Evolutionary conservation across 495 filamentous ascomycete genomes (phyloP), one percentile per base, ranked within the genome.

Genomic region (Talaromyces trachyspermus): DNA sequence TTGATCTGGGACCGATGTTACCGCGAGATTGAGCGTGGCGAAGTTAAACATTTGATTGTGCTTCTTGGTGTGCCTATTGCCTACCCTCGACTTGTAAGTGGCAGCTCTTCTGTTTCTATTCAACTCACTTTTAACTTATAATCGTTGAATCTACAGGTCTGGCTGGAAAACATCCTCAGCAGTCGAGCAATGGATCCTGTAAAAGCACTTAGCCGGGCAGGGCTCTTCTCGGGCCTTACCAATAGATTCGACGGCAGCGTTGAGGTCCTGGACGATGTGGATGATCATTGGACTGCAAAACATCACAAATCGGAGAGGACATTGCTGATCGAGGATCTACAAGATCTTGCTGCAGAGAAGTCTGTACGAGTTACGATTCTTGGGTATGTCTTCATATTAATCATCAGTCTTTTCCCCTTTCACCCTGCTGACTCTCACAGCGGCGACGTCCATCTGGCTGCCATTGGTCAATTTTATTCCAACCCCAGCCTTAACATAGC

Each of bases 261-360:
- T 5, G 94, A 96, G 64, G 86, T 98, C 12, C 74, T 95, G 22
- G 92, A 97, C 64, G 88, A 94, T 59, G 70, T 94, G 8, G 85
- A 89, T 54, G 92, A 98, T 62, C 91, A 97, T 58, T 98, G 92
- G 92, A 95, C 92, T 2, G 90, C 92, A 17, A 94, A 87, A 55
- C 84, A 89, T 57, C 88, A 95, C 65, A 97, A 97, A 59, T 63
- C 70, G 9, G 92, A 98, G 66, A 79, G 92, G 24, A 85, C 81
- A 52, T 85, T 84, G 69, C 76, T 96, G 52, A 80, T 98, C 26
- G 81, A 91, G 55, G 87, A 94, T 47, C 73, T 98, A 12, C 92
- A 98, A 60, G 84, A 89, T 53, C 69, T 97, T 38, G 90, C 94
- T 11, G 87, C 84, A 7, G 87, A 91, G 58, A 92, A 90, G 55